These are phyloP conservation scores for Plasmopara halstedii DNA, from an alignment of 352 stramenopile genomes.

Conservation along the genomic window DNA sequence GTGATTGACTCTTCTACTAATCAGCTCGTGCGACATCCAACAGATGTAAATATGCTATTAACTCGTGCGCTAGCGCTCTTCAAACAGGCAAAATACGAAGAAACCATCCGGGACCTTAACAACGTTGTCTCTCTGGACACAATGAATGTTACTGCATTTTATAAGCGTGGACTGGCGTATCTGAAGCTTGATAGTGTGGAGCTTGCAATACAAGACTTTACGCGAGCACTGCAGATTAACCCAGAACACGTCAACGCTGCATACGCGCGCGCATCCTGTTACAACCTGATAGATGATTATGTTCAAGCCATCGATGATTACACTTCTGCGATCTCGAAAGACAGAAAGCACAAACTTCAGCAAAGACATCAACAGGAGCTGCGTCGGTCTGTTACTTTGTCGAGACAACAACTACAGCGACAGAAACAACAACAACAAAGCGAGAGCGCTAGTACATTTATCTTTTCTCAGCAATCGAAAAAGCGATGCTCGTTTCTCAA, in stretches of 20 bases:
- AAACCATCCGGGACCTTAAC: conserved; percentile 52
- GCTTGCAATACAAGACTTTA: conserved; percentile 76
- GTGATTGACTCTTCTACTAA: conserved; percentile 66
- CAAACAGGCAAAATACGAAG: conserved; percentile 55
- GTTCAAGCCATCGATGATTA: conserved; percentile 86
- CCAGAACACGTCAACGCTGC: conserved; percentile 83
- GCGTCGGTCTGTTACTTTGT: conserved; percentile 16
- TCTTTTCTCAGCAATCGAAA: conserved; percentile 11
- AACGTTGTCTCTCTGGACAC: conserved; percentile 38
- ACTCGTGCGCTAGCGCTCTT: conserved; percentile 70
- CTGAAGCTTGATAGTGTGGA: conserved; percentile 65
- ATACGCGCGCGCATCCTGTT: conserved; percentile 80
- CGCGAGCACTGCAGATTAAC: conserved; percentile 60
- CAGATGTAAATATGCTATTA: conserved; percentile 57
- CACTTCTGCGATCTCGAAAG: conserved; percentile 79
- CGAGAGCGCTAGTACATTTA: conserved; percentile 9
- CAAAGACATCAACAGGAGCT: conserved; percentile 26
- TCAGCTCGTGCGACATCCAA: conserved; percentile 52
- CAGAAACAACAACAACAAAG: conserved; percentile 22
- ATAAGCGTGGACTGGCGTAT: conserved; percentile 66
- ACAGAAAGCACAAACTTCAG: conserved; percentile 51
- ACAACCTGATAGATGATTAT: conserved; percentile 83
- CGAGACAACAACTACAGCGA: conserved; percentile 15
- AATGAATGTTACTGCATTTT: conserved; percentile 43
- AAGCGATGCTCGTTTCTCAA: background rate